Conservation (phyloP, 176 grass and related monocot species). For the Themeda triandra region DNA sequence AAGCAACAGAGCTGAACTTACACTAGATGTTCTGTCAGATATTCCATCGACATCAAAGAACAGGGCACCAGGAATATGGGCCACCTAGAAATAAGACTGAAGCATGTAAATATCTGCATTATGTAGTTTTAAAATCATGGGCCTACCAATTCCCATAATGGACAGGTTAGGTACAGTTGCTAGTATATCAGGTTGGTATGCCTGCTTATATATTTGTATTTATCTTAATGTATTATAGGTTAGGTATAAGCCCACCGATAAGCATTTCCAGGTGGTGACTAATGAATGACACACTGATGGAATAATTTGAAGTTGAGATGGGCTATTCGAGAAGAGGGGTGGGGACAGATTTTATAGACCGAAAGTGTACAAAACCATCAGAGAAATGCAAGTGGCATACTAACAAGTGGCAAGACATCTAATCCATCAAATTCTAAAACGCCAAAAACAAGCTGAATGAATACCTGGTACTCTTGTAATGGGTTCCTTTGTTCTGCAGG, state of each 20-base stretch:
- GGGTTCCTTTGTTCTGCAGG: conserved; percentile 83
- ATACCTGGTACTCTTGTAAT: conserved; percentile 94
- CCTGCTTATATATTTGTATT: neutral
- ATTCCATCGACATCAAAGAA: conserved; percentile 99
- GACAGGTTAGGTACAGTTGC: neutral
- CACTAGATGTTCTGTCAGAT: conserved; percentile 74
- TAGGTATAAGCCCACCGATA: conserved; percentile 4
- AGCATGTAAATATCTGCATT: neutral
- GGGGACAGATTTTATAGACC: too few species aligned
- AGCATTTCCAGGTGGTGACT: neutral
- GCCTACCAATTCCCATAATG: neutral
- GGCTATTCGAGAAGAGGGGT: too few species aligned
- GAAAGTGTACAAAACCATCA: neutral
- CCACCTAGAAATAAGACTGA: conserved; percentile 54
- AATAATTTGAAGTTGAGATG: neutral
- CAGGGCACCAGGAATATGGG: conserved; percentile 89
- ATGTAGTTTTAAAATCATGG: conserved; percentile 3
- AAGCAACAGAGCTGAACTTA: conserved; percentile 38
- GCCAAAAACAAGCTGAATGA: neutral
- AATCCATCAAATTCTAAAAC: neutral
- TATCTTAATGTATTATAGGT: neutral
- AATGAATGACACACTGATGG: neutral
- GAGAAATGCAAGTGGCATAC: neutral
- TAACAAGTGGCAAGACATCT: neutral
- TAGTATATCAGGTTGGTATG: neutral